Conservation (phyloP, 2,329 filamentous ascomycete genomes). For the Aspergillus aculeatus region DNA sequence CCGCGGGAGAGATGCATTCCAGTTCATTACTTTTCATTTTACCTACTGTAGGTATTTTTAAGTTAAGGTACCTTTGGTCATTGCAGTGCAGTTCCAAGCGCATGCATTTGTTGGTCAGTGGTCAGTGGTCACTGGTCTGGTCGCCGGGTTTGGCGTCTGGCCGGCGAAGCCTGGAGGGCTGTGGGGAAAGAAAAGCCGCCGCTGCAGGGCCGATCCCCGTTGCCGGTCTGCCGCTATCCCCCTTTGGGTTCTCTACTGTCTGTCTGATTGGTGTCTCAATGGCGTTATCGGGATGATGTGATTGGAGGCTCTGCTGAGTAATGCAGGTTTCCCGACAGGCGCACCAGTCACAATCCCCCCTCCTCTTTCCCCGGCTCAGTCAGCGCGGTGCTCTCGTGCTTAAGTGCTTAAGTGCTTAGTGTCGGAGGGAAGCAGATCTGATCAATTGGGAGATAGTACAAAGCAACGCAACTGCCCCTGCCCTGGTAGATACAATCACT, state of each 20-base stretch:
- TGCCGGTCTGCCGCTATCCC: constrained; percentile 24
- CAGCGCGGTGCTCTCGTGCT: too few relatives aligned
- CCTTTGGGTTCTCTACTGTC: constrained; percentile 4
- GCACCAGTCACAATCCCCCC: not conserved
- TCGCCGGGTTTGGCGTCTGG: not conserved
- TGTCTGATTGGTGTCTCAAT: constrained; percentile 24
- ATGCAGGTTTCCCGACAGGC: constrained; percentile 2
- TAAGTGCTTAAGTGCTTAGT: too few relatives aligned
- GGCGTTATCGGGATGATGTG: constrained; percentile 24
- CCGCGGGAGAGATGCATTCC: not conserved
- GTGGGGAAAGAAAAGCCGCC: constrained; percentile 20
- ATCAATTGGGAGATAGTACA: too few relatives aligned
- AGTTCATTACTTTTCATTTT: too few relatives aligned
- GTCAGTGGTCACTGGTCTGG: too few relatives aligned
- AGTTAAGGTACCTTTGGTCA: too few relatives aligned
- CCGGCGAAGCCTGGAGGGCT: constrained; percentile 4
- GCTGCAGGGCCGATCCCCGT: constrained; percentile 30
- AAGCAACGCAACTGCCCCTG: too few relatives aligned
- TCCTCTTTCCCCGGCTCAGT: too few relatives aligned
- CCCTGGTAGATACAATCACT: too few relatives aligned
- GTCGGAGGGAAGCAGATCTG: too few relatives aligned
- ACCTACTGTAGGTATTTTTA: too few relatives aligned
- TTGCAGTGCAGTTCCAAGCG: constrained; percentile 2
- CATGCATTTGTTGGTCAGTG: too few relatives aligned
- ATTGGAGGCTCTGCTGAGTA: constrained; percentile 22